Percentiles rank a stretch among this genome's conserved stretches.
phyloP scores from a whole-genome alignment of 2,329 filamentous ascomycete species.

The Tolypocladium guangdongense region DNA sequence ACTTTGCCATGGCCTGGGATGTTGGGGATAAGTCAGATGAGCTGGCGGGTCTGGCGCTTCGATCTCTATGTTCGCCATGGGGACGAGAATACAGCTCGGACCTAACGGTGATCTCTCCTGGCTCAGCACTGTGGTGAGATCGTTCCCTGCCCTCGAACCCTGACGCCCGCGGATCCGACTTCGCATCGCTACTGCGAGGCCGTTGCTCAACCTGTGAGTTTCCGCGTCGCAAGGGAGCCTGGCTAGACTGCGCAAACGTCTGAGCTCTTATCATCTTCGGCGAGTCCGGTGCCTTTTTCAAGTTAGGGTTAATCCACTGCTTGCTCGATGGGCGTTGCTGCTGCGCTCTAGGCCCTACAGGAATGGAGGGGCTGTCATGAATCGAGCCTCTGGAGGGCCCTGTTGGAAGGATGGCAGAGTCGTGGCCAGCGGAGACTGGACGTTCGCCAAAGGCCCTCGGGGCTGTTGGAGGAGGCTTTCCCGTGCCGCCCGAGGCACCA shows the following conservation, averaged over 20 bases:
- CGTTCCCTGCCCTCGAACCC: conserved; percentile 24
- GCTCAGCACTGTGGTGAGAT: conserved; percentile 32
- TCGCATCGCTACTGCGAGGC: conserved; percentile 43
- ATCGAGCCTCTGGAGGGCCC: conserved; percentile 29
- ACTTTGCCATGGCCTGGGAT: neutral
- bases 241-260: conserved; percentile 33
- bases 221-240: conserved; percentile 25
- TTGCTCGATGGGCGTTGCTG: conserved; percentile 43
- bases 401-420: conserved; percentile 20
- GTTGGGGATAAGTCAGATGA: neutral
- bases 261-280: conserved; percentile 40
- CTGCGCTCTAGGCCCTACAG: conserved; percentile 42
- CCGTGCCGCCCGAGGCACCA: conserved; percentile 17
- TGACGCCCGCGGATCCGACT: conserved; percentile 27
- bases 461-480: conserved; percentile 42
- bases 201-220: conserved; percentile 27
- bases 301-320: conserved; percentile 47
- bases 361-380: conserved; percentile 37
- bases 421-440: conserved; percentile 30
- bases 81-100: conserved; percentile 28
- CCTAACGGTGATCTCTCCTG: conserved; percentile 33
- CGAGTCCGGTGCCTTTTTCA: conserved; percentile 41
- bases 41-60: neutral
- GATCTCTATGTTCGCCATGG: conserved; percentile 1
- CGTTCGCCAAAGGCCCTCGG: conserved; percentile 42